Conservation (phyloP, 352 stramenopile genomes). For the Globisporangium echinulatum region DNA sequence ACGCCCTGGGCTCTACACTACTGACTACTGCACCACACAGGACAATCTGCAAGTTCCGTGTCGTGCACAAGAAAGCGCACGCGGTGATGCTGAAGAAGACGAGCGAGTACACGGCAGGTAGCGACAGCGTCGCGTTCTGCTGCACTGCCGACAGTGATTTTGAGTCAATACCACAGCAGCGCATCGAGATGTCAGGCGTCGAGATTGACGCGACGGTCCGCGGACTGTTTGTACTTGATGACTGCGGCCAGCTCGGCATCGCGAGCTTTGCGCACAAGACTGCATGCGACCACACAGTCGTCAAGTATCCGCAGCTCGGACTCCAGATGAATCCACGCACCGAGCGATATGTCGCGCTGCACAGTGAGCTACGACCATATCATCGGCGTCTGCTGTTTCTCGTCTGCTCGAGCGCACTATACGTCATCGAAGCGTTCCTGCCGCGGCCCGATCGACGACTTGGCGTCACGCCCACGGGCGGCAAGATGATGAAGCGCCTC, state of each 20-base stretch:
- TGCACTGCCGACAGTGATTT: background rate
- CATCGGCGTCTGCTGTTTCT: constrained; percentile 23
- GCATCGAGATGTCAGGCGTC: constrained; percentile 1
- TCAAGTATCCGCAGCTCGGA: background rate
- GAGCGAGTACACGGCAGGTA: constrained; percentile 19
- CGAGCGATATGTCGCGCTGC: constrained; percentile 27
- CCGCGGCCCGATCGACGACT: constrained; percentile 18
- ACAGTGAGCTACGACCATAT: constrained; percentile 10
- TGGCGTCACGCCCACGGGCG: constrained; percentile 12
- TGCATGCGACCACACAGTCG: background rate
- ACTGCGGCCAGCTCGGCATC: constrained; percentile 20
- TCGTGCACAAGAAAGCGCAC: constrained; percentile 21
- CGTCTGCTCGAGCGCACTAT: constrained; percentile 35
- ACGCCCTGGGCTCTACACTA: too few species aligned
- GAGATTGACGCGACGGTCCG: background rate
- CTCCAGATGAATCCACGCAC: constrained; percentile 22
- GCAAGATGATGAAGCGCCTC: constrained; percentile 18
- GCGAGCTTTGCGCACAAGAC: constrained; percentile 5
- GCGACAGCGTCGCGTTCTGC: constrained; percentile 24
- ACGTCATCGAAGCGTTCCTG: constrained; percentile 29
- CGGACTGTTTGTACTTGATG: constrained; percentile 22
- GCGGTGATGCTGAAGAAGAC: constrained; percentile 20
- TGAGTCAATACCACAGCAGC: background rate
- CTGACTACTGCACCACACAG: constrained; percentile 3
- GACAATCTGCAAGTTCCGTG: constrained; percentile 22